Conservation (phyloP, 495 filamentous ascomycete species). For the Polyplosphaeria fusca region DNA sequence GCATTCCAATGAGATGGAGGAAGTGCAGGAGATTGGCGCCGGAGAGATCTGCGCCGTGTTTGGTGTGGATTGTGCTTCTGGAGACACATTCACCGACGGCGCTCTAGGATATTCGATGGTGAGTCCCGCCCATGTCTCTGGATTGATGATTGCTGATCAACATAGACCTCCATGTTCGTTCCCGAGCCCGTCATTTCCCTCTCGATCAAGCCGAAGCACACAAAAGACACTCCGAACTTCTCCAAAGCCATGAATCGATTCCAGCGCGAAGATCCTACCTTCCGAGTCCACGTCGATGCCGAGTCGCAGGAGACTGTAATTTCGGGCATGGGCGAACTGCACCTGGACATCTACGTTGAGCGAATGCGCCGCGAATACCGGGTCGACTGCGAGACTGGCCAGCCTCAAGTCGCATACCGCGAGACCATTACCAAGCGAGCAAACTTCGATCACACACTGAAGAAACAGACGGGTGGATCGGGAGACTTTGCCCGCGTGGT, state of each 20-base stretch:
- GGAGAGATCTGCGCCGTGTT: conserved; percentile 99
- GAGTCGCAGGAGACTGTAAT: conserved; percentile 96
- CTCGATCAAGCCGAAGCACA: conserved; percentile 94
- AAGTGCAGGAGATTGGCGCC: conserved; percentile 83
- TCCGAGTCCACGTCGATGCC: conserved; percentile 85
- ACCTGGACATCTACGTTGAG: conserved; percentile 96
- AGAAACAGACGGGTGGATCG: conserved; percentile 93
- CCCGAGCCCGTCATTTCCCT: conserved; percentile 97
- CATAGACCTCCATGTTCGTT: conserved; percentile 86
- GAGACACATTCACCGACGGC: conserved; percentile 97
- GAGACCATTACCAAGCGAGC: conserved; percentile 80
- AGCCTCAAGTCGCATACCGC: conserved; percentile 95
- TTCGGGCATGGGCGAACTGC: conserved; percentile 96
- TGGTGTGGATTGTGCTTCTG: conserved; percentile 95
- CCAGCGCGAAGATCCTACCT: conserved; percentile 97
- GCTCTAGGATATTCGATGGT: conserved; percentile 85
- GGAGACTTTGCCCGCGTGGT: conserved; percentile 94
- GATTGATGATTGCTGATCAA: conserved; percentile 12
- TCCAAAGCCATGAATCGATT: conserved; percentile 98
- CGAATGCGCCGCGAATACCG: conserved; percentile 97
- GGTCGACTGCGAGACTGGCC: conserved; percentile 91
- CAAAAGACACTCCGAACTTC: conserved; percentile 90
- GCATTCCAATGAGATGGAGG: conserved; percentile 99
- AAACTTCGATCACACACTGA: conserved; percentile 88
- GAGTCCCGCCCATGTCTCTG: conserved; percentile 1